Base-by-base conservation (phyloP, 345 rosid genomes). In the Camelina laxa region DNA sequence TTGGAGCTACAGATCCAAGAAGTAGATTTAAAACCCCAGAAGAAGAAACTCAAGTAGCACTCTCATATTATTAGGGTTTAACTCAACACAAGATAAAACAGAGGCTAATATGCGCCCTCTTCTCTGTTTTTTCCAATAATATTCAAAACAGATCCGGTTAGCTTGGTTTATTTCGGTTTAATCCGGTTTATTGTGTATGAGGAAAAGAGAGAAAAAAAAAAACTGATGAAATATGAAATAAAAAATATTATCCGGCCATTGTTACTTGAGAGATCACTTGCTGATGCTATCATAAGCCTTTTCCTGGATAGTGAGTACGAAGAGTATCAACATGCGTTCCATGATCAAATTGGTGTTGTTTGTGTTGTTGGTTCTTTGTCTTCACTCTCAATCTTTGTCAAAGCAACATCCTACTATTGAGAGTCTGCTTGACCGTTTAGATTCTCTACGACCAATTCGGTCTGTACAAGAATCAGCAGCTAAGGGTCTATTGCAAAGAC, bases 381-480 rank as follows among this genome's bases (percentile, higher is more conserved):
- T 65, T 20, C 63, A 31, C 14, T 49, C 69, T 58, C 72, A 50
- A 4, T 39, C 69, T 39, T 17, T 58, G 10, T 71, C 76, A 5
- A 33, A 41, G 33, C 68, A 65, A 16, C 22, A 77, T 22, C 62
- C 68, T 27, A n/a, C 83, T 36, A 80, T 91, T 4, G 69, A 84
- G 1, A 21, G 58, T 70, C 55, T 88, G 41, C 82, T 89, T 53
- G 42, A 65, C 47, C 87, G 91, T 69, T 74, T 91, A 80, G 92
- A 94, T 74, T 87, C 97, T 47, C 74, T 88, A 36, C 78, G 78
- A 49, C 73, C 72, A 16, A 56, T 91, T 66, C 47, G 93, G 2
- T 80, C 88, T 14, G 80, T 80, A 63, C 98, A 94, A 79, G 85
- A 80, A 77, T 83, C 89, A 41, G 95, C 98, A n/a, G 92, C 91